Evolutionary conservation across 2,329 filamentous ascomycete species (phyloP), one percentile per base, ranked within the genome.

Genomic region (Venturia aucupariae): DNA sequence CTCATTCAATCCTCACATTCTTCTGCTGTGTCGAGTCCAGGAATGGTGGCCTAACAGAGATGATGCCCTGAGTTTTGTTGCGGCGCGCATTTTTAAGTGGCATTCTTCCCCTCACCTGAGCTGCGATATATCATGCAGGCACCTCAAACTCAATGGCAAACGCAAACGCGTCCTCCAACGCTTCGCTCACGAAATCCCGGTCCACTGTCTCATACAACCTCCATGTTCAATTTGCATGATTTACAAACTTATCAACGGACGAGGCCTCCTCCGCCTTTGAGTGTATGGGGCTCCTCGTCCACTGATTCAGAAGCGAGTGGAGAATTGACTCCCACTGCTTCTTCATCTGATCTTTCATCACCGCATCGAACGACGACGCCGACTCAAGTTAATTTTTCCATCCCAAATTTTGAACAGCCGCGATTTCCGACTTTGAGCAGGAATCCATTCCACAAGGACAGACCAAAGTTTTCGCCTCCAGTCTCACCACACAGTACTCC

Each of bases 141-240:
- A n/a, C 27, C 51, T 57, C 30, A 19, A n/a, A 8, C 30, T 35
- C 51, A 57, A 57, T 57, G 51, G 51, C 51, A 57, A 57, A 57
- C 51, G 51, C 51, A 57, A 57, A 35, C 27, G 51, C 51, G 51
- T 57, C 30, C 51, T 35, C 51, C 51, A 35, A 57, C 51, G 51
- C 51, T 57, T 19, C 51, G 51, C 51, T 22, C 51, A 35, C 27
- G 51, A 57, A 57, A 57, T 19, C 51, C 51, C 30, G 15, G 30
- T 19, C 51, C 27, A 55, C 71, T 77, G 38, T 71, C 73, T 63
- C 73, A 75, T 64, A 74, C 74, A 54, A 72, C 74, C 64, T 76
- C 74, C 51, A 75, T 76, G 74, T 70, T 74, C 60, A 75, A 77
- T 66, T 69, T 77, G 63, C 74, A 75, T 66, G 74, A 75, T 46